These are phyloP conservation scores for Echria macrotheca DNA, from an alignment of 495 filamentous ascomycete species.

Conservation along the genomic window DNA sequence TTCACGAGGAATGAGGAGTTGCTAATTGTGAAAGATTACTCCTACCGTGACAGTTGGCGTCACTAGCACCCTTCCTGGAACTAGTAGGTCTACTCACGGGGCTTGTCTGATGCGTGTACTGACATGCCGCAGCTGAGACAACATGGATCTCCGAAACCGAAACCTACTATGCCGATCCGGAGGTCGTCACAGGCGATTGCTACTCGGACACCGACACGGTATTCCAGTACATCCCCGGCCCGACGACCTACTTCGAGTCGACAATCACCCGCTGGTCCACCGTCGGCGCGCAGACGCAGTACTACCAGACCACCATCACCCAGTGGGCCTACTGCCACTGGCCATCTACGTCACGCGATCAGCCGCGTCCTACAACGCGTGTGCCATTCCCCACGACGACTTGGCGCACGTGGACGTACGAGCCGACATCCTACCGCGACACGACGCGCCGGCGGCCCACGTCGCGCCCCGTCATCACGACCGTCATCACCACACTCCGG, in stretches of 20 bases:
- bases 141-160: slow-evolving; percentile 18
- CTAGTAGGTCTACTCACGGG: slow-evolving; percentile 13
- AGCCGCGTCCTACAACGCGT: slow-evolving; percentile 12
- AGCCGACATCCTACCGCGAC: slow-evolving; percentile 3
- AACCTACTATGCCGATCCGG: slow-evolving; percentile 15
- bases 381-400: no score
- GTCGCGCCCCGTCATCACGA: slow-evolving; percentile 6
- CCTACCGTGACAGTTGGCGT: slow-evolving; percentile 19
- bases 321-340: slow-evolving; percentile 25
- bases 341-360: slow-evolving; percentile 15
- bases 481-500: slow-evolving; percentile 4
- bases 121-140: slow-evolving; percentile 12
- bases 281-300: slow-evolving; percentile 18
- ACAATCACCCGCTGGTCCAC: slow-evolving; percentile 19
- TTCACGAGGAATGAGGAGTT: no score
- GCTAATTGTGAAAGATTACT: no score
- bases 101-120: not conserved
- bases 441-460: slow-evolving; percentile 5
- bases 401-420: slow-evolving; percentile 9
- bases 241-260: slow-evolving; percentile 16
- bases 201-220: slow-evolving; percentile 20
- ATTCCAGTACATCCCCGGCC: slow-evolving; percentile 20
- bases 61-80: slow-evolving; percentile 15
- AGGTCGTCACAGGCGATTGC: slow-evolving; percentile 18
- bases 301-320: slow-evolving; percentile 20